Conservation (phyloP, 1,284 basidiomycete genomes). For the Ustilago tritici region DNA sequence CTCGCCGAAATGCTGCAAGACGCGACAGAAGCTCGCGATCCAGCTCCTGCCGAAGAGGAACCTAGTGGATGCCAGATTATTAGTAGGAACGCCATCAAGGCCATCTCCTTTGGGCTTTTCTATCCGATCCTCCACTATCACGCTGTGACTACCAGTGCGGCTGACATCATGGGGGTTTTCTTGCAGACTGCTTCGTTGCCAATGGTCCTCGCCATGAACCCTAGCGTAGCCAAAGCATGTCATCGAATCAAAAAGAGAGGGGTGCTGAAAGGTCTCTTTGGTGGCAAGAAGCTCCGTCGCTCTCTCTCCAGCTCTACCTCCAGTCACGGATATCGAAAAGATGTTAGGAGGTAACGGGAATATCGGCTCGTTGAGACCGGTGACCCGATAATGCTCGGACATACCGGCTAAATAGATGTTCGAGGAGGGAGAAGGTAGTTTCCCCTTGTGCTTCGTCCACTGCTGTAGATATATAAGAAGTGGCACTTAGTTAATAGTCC, state of each 20-base stretch:
- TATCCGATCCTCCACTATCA: not conserved
- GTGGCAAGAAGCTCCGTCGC: conserved; percentile 7
- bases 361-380: too few relatives aligned
- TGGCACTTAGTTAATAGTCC: too few relatives aligned
- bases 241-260: not conserved
- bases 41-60: not conserved
- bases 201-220: conserved; percentile 19
- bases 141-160: not conserved
- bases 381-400: too few relatives aligned
- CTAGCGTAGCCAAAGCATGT: conserved; percentile 10
- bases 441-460: too few relatives aligned
- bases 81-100: not conserved
- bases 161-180: not conserved
- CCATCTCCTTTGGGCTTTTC: not conserved
- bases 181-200: conserved; percentile 32
- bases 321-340: conserved; percentile 16
- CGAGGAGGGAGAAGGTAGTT: too few relatives aligned
- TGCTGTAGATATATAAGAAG: too few relatives aligned
- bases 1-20: not conserved
- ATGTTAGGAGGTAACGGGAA: not conserved
- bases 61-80: not conserved
- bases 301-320: not conserved
- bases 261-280: conserved; percentile 3
- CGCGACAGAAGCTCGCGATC: conserved; percentile 3
- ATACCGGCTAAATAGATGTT: too few relatives aligned